Base-by-base conservation (phyloP, 2,329 filamentous ascomycete species). In the Alternaria rosae region DNA sequence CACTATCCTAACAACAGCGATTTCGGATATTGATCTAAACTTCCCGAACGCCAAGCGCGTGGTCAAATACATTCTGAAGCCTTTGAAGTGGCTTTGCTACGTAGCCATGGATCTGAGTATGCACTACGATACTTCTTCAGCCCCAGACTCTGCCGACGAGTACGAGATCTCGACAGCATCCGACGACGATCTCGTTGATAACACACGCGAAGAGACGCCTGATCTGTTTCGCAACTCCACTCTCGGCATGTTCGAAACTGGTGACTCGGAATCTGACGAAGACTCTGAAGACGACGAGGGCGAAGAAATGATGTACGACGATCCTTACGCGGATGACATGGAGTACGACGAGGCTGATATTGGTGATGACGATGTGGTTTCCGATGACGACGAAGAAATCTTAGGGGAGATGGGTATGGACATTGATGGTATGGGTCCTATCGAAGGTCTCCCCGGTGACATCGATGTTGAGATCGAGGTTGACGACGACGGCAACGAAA, bases 221-320 rank as follows among this genome's bases (percentile, higher is more conserved):
- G 95, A 99, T 80, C 86, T 99, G 20, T 98, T 97, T 82, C 91
- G 96, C 55, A 97, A 98, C 79, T 98, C 95, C 2, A 93, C 96
- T 2, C 84, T 99, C 21, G 94, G 95, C 52, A 96, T 98, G 89
- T 89, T 97, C 55, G 95, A 98, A 77, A 90, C 90, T 52, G 88
- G 91, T 60, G 92, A 94, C 66, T 93, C 92, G 52, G 93, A 92
- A 32, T 91, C 92, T 30, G 89, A 92, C 59, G 89, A 92, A 60
- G 89, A 83, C 47, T 81, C 83, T 21, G 81, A 79, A 53, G 93
- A 72, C 20, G 80, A 79, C 51, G 93, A 93, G 48, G 85, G 88
- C 63, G 93, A 93, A 52, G 70, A 73, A 44, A 69, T 73, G 58
- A 95, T 97, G 92, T 97, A 97, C 70, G 92, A 93, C 53, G 93